Evolutionary conservation across 2,329 filamentous ascomycete species (phyloP), one percentile per base, ranked within the genome.

Genomic region (Epichloe scottii): DNA sequence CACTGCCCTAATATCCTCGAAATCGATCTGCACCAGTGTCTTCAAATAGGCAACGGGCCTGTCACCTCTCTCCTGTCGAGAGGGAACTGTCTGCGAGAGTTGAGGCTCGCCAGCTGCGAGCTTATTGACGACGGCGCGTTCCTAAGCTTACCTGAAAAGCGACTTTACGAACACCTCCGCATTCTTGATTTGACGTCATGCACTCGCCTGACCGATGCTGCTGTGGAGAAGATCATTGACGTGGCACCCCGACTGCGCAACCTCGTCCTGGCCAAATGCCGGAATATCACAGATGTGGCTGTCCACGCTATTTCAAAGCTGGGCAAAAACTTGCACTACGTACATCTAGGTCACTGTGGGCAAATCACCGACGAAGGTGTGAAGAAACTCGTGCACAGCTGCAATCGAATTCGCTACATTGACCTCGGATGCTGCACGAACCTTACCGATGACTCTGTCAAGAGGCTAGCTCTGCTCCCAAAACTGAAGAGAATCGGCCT

Each of bases 391-490:
- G 89, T 96, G 39, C 83, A 85, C 58, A 75, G 75, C 49, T 98
- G 93, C 73, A 97, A 91, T 62, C 82, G 93, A 23, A 97, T 98
- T 58, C 81, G 93, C 51, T 98, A 98, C 65, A 98, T 98, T 56
- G 93, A 98, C 64, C 73, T 98, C 42, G 93, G 93, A n/a, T 97
- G 93, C 70, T 98, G 93, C 68, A 80, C 79, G 14, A 84, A 88
- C 59, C 73, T 98, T 54, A 97, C 93, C 0, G 93, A 98, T 60
- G 76, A 78, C 11, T 96, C 90, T 21, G 85, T 98, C 15, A 85
- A 79, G 55, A 84, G 88, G 56, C 74, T 98, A 38, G 90, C 93
- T 5, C 81, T 81, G 14, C 76, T 98, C 5, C 93, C 93, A 3
- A 98, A 98, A 67, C 73, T 98, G 49, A 90, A 95, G 72, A 79